These are phyloP conservation scores for Chrysosporium keratinophilum DNA, from an alignment of 2,329 filamentous ascomycete species.

Conservation along the genomic window DNA sequence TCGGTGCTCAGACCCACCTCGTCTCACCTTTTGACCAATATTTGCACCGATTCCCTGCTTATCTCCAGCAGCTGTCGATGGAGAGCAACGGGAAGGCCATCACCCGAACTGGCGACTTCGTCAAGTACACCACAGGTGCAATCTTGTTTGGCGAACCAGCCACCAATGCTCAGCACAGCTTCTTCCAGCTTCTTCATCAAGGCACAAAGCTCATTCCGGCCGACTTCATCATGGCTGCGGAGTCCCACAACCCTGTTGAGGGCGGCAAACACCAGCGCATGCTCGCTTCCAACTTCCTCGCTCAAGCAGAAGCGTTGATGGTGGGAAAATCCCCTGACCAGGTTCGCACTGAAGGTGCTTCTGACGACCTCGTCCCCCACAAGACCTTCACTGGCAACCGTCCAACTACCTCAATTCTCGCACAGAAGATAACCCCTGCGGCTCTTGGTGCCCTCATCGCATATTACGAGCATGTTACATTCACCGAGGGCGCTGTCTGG, in stretches of 20 bases:
- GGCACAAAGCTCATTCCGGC: slow-evolving; percentile 97
- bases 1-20: slow-evolving; percentile 92
- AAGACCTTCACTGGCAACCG: slow-evolving; percentile 99
- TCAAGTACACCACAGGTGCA: slow-evolving; percentile 94
- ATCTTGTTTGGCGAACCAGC: slow-evolving; percentile 97
- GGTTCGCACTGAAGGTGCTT: slow-evolving; percentile 40
- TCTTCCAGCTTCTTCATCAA: slow-evolving; percentile 99
- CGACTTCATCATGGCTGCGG: slow-evolving; percentile 92
- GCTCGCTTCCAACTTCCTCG: slow-evolving; percentile 44
- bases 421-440: slow-evolving; percentile 84
- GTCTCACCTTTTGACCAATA: slow-evolving; percentile 99
- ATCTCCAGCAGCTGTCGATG: slow-evolving; percentile 98
- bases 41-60: slow-evolving; percentile 95
- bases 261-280: slow-evolving; percentile 81
- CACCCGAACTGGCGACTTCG: slow-evolving; percentile 73
- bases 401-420: slow-evolving; percentile 88
- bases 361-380: slow-evolving; percentile 65
- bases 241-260: slow-evolving; percentile 93
- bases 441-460: slow-evolving; percentile 91
- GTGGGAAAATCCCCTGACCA: slow-evolving; percentile 41
- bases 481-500: slow-evolving; percentile 95
- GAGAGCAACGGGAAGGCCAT: slow-evolving; percentile 98
- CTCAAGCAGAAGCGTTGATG: slow-evolving; percentile 46
- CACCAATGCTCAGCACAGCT: slow-evolving; percentile 98
- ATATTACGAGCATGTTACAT: slow-evolving; percentile 98